Percentiles rank a stretch among this genome's conserved stretches.
These are phyloP conservation scores for Amanita muscaria DNA, from an alignment of 768 basidiomycete species.

Conservation along the genomic window DNA sequence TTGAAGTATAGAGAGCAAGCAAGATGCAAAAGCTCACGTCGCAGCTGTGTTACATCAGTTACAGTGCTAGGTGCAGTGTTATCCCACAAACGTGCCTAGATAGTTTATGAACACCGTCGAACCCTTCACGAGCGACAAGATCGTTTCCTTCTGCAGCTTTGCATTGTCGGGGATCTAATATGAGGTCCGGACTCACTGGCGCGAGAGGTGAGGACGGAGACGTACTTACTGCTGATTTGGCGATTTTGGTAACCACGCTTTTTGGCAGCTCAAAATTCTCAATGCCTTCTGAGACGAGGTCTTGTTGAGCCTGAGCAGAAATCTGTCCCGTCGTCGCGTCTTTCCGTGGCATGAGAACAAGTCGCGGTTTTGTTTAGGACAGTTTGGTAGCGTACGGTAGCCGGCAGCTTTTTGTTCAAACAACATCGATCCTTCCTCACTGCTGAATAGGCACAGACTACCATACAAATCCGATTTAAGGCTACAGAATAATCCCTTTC, in stretches of 20 bases:
- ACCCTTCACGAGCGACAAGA: conserved; percentile 75
- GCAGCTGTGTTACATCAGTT: conserved; percentile 41
- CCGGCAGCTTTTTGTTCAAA: too few relatives aligned
- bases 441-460: too few relatives aligned
- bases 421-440: too few relatives aligned
- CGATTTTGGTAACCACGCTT: conserved; percentile 73
- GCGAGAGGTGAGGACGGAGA: background rate
- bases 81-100: conserved; percentile 47
- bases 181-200: too few relatives aligned
- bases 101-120: conserved; percentile 96
- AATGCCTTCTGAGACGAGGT: conserved; percentile 74
- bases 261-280: conserved; percentile 88
- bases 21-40: conserved; percentile 28
- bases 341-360: conserved; percentile 68
- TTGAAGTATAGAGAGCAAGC: background rate
- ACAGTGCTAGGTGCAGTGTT: too few relatives aligned
- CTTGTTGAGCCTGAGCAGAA: conserved; percentile 72
- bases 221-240: conserved; percentile 64
- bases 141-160: conserved; percentile 86
- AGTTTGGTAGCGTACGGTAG: too few relatives aligned
- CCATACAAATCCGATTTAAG: too few relatives aligned
- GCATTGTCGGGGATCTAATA: conserved; percentile 71
- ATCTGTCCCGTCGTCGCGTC: conserved; percentile 45
- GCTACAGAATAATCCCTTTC: too few relatives aligned
- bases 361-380: too few relatives aligned